Conservation (phyloP, 2,329 filamentous ascomycete genomes). For the Colletotrichum graminicola region DNA sequence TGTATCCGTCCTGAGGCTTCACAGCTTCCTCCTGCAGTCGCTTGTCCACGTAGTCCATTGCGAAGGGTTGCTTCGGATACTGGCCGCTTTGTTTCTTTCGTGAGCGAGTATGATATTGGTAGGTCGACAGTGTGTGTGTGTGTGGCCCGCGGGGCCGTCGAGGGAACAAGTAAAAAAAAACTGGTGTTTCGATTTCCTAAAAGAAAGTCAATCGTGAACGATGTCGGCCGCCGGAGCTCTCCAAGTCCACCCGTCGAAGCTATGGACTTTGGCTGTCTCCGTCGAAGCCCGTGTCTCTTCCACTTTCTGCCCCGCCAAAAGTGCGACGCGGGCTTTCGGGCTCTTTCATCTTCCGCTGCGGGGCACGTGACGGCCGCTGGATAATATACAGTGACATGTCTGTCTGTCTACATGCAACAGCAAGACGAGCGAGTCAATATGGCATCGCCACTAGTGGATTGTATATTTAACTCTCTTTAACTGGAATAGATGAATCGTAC, state of each 20-base stretch:
- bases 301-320: constrained; percentile 13
- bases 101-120: background rate
- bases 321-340: background rate
- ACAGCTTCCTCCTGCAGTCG: constrained; percentile 66
- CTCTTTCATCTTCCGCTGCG: background rate
- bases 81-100: background rate
- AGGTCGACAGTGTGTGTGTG: background rate
- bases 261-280: constrained; percentile 3
- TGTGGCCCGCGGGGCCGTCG: background rate
- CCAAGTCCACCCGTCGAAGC: constrained; percentile 28
- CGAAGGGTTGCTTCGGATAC: constrained; percentile 1
- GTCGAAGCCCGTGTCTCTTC: background rate
- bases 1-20: constrained; percentile 51
- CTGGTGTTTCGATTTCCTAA: background rate
- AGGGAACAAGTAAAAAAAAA: background rate
- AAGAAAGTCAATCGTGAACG: background rate
- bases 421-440: background rate
- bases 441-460: background rate
- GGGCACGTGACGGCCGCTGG: background rate
- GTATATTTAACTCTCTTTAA: too few species aligned
- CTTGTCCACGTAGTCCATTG: constrained; percentile 70
- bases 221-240: constrained; percentile 34
- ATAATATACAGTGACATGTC: too few species aligned
- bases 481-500: too few species aligned
- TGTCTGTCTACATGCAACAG: background rate